Conservation (phyloP, 116 monocot genomes). For the Dioscorea cayenensis region DNA sequence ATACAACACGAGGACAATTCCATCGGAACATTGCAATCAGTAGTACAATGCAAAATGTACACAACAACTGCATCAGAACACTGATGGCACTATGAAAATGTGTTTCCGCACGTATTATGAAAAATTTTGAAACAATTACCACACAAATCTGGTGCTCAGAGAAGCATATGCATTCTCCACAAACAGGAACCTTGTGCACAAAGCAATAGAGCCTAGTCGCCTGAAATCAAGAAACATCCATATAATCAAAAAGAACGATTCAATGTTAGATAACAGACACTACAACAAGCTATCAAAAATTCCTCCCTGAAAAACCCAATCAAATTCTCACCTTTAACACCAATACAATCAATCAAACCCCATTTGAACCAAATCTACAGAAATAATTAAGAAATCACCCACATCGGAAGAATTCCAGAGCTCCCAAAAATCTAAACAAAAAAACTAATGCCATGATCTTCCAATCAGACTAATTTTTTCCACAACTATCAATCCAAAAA, state of each 20-base stretch:
- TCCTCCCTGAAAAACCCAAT: background rate
- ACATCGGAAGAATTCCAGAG: no score
- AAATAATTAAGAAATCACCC: no score
- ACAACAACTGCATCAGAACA: background rate
- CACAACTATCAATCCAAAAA: background rate
- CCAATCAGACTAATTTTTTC: no score
- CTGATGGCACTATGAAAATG: background rate
- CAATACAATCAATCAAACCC: no score
- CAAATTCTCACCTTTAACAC: background rate
- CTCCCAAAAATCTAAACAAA: no score
- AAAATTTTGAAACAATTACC: slow-evolving; percentile 35
- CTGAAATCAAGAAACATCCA: slow-evolving; percentile 31
- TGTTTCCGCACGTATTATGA: background rate
- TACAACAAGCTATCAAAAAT: background rate
- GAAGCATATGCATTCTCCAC: slow-evolving; percentile 96
- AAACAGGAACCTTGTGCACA: slow-evolving; percentile 94
- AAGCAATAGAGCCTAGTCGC: slow-evolving; percentile 98
- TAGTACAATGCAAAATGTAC: background rate
- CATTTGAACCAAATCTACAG: no score
- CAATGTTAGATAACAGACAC: background rate
- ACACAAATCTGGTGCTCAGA: slow-evolving; percentile 91
- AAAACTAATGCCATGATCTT: no score
- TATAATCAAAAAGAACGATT: background rate
- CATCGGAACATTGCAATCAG: background rate
- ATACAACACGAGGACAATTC: no score